Base-by-base conservation (phyloP, 306 rosid species). In the Gillenia trifoliata region DNA sequence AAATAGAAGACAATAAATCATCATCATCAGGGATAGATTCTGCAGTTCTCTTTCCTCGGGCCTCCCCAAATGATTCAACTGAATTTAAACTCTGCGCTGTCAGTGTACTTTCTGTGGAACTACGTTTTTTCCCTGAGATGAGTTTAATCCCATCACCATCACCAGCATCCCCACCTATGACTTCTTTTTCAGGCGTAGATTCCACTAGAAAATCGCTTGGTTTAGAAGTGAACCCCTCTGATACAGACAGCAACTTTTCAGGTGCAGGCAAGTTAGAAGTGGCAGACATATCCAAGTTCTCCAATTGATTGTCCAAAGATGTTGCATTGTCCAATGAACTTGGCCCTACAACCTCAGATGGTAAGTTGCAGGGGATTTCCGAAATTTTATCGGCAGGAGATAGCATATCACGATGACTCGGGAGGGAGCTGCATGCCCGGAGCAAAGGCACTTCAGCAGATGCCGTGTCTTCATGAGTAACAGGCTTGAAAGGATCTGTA, bases 1-100 rank as follows among this genome's bases (percentile, higher is more conserved):
- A 86, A 78, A 95, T 95, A 49, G 99, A 92, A 75, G 99, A 95
- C 86, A 95, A 83, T 69, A 95, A 75, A 88, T 95, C 99, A 84
- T 95, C 90, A 60, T 95, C 99, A 79, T 89, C 97, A 56, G 99
- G 99, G 85, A 95, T 68, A 52, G 89, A 86, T 76, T 88, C 93
- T 4, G 80, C 66, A 47, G 87, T 87, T 79, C 86, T 87, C 85
- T 81, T 86, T 73, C 85, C 88, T 81, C 67, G 86, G 66, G 84
- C 77, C 74, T 83, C 89, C 38, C 83, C 89, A 73, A 84, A 85
- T 47, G 99, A 92, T 74, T 88, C 97, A 4, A 79, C 77, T 20
- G 91, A 87, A 80, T 89, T 90, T 75, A 85, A 41, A 79, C 97
- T 92, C 66, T 90, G 96, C 64, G 81, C 76, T 20, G 93, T 92